Evolutionary conservation across 2,329 filamentous ascomycete species (phyloP).

Genomic region (Phaeosphaeriaceae sp.): DNA sequence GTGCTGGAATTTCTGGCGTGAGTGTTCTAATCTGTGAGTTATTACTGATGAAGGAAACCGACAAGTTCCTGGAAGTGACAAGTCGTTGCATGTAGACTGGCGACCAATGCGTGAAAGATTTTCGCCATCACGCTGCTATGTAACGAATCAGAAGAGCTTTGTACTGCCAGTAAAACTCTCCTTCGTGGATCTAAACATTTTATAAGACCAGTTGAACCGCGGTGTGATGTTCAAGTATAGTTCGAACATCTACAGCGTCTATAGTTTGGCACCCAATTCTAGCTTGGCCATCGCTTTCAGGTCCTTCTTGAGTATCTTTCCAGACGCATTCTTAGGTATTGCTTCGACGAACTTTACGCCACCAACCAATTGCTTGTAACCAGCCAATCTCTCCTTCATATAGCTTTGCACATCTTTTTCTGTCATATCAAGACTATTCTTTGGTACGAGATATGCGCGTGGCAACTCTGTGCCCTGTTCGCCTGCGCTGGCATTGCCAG

Average conservation of each 20-base stretch:
- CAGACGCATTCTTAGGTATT: constrained; percentile 42
- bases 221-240: no score
- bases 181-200: no score
- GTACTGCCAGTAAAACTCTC: no score
- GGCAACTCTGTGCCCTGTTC: constrained; percentile 50
- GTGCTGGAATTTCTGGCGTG: constrained; percentile 18
- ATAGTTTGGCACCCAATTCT: constrained; percentile 30
- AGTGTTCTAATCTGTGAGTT: neutral
- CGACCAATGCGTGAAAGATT: no score
- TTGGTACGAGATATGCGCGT: constrained; percentile 55
- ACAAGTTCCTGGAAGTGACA: no score
- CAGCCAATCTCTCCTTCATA: constrained; percentile 39
- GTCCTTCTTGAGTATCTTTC: constrained; percentile 43
- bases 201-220: no score
- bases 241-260: neutral
- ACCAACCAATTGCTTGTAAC: constrained; percentile 47
- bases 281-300: constrained; percentile 33
- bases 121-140: no score
- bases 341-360: constrained; percentile 38
- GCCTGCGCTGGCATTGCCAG: constrained; percentile 43
- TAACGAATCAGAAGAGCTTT: no score
- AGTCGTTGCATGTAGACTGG: no score
- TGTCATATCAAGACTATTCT: constrained; percentile 24
- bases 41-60: no score
- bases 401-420: constrained; percentile 35